These are phyloP conservation scores for Plasmodium gonderi DNA, from an alignment of 169 alveolate genomes.

Conservation along the genomic window DNA sequence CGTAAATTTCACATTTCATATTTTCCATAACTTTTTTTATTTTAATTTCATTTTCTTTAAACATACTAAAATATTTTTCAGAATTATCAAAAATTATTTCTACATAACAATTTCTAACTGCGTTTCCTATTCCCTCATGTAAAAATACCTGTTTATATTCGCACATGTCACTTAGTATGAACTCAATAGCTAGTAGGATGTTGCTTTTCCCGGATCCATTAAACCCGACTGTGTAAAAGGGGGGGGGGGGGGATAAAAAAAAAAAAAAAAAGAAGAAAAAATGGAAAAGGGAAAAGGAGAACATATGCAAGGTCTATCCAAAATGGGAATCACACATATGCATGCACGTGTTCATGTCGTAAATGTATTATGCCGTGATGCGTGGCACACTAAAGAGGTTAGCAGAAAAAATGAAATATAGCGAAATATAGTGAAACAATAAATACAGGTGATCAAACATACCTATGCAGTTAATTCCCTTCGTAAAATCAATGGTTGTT, in stretches of 20 bases:
- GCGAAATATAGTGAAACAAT: not conserved
- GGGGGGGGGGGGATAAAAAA: too few relatives aligned
- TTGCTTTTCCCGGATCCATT: conserved; percentile 73
- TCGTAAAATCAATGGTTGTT: conserved; percentile 83
- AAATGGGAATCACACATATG: not conserved
- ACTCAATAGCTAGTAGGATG: conserved; percentile 60
- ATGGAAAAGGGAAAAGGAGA: not conserved
- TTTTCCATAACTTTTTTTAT: conserved; percentile 73
- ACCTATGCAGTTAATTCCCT: conserved; percentile 86
- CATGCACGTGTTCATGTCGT: not conserved
- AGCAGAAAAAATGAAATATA: not conserved
- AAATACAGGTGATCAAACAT: not conserved
- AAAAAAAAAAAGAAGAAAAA: conserved; percentile 2
- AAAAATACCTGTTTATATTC: conserved; percentile 66
- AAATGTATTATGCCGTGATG: not conserved
- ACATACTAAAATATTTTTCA: conserved; percentile 74
- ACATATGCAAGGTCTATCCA: not conserved
- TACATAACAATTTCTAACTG: conserved; percentile 65
- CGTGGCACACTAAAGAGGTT: not conserved
- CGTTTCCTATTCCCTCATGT: conserved; percentile 73
- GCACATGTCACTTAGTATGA: conserved; percentile 66
- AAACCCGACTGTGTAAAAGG: conserved; percentile 52
- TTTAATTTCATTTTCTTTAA: conserved; percentile 66
- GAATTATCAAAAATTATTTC: conserved; percentile 67
- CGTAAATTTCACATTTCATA: conserved; percentile 72